A percentile compares a stretch with the other conserved stretches of the same genome.
phyloP scores from a whole-genome alignment of 352 stramenopile genomes.

The Phytophthora chlamydospora region DNA sequence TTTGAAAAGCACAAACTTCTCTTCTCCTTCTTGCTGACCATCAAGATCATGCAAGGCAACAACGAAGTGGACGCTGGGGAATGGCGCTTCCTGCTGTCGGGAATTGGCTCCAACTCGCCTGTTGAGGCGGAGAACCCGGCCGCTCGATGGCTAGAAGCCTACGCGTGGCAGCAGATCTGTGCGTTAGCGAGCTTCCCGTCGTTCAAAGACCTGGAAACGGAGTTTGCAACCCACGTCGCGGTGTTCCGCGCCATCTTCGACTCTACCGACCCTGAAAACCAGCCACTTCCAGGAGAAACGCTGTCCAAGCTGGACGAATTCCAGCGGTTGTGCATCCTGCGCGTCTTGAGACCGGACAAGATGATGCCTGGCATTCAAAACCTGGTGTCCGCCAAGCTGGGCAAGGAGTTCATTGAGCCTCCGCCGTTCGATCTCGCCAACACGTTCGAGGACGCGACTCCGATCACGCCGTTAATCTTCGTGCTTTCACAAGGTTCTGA shows the following conservation, averaged over 20 bases:
- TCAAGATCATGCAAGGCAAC: slow-evolving; percentile 91
- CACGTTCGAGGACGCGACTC: slow-evolving; percentile 91
- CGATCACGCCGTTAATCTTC: slow-evolving; percentile 93
- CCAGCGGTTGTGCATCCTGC: slow-evolving; percentile 81
- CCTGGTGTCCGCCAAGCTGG: slow-evolving; percentile 89
- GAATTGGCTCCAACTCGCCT: slow-evolving; percentile 49
- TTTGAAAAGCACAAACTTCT: slow-evolving; percentile 96
- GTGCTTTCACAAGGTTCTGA: slow-evolving; percentile 94
- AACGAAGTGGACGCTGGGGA: slow-evolving; percentile 80
- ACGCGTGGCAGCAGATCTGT: slow-evolving; percentile 74
- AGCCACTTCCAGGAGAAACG: slow-evolving; percentile 64
- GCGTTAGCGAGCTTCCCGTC: slow-evolving; percentile 38
- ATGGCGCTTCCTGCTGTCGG: slow-evolving; percentile 92
- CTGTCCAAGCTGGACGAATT: slow-evolving; percentile 80
- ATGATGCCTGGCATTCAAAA: slow-evolving; percentile 92
- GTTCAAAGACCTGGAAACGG: slow-evolving; percentile 40
- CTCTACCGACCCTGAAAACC: slow-evolving; percentile 83
- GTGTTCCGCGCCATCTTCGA: slow-evolving; percentile 82
- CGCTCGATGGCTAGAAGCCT: slow-evolving; percentile 60
- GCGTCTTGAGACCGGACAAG: slow-evolving; percentile 84
- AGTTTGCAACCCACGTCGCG: slow-evolving; percentile 47
- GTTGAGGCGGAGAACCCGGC: slow-evolving; percentile 35
- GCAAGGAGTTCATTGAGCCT: slow-evolving; percentile 91
- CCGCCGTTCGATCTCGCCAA: slow-evolving; percentile 91
- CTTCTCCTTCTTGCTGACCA: slow-evolving; percentile 92